A percentile compares a stretch with the other conserved stretches of the same genome.
Evolutionary conservation across 441 rosid genomes (phyloP).

Genomic region (Adansonia madagascariensis): DNA sequence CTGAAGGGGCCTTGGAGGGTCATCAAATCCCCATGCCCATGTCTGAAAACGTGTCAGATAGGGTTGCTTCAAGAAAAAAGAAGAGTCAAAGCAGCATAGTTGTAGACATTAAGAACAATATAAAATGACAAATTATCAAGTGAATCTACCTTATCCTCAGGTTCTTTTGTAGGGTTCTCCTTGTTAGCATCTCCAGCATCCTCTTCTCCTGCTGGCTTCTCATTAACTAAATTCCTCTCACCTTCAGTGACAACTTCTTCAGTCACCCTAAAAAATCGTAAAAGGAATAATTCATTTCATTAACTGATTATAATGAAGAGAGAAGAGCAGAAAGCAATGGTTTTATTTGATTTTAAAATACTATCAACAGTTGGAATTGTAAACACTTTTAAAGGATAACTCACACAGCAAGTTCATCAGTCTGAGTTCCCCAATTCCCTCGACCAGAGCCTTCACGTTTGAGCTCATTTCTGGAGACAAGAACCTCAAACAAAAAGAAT

Average conservation of each 20-base stretch:
- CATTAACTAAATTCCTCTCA: slow-evolving; percentile 46
- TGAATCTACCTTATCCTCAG: slow-evolving; percentile 61
- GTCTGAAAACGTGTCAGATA: too few species aligned
- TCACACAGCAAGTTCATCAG: slow-evolving; percentile 67
- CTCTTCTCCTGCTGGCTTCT: slow-evolving; percentile 57
- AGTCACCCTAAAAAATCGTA: slow-evolving; percentile 45
- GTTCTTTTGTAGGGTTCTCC: slow-evolving; percentile 57
- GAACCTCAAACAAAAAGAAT: not conserved
- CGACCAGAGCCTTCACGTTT: slow-evolving; percentile 75
- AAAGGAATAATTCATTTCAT: not conserved
- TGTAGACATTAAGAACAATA: slow-evolving; percentile 9
- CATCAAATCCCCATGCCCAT: too few species aligned
- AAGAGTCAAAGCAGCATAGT: not conserved
- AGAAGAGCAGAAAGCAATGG: not conserved
- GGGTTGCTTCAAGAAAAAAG: too few species aligned
- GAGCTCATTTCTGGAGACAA: slow-evolving; percentile 46
- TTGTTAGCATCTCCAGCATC: slow-evolving; percentile 53
- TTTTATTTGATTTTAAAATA: not conserved
- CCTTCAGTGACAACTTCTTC: slow-evolving; percentile 54
- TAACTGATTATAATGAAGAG: not conserved
- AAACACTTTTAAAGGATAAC: slow-evolving; percentile 29
- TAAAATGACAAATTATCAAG: not conserved
- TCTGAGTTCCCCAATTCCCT: slow-evolving; percentile 71
- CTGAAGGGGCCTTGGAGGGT: too few species aligned
- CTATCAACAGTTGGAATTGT: not conserved